Percentiles rank a stretch among this genome's conserved stretches.
Conservation (phyloP, 2,329 filamentous ascomycete species). For the Fusarium longipes region DNA sequence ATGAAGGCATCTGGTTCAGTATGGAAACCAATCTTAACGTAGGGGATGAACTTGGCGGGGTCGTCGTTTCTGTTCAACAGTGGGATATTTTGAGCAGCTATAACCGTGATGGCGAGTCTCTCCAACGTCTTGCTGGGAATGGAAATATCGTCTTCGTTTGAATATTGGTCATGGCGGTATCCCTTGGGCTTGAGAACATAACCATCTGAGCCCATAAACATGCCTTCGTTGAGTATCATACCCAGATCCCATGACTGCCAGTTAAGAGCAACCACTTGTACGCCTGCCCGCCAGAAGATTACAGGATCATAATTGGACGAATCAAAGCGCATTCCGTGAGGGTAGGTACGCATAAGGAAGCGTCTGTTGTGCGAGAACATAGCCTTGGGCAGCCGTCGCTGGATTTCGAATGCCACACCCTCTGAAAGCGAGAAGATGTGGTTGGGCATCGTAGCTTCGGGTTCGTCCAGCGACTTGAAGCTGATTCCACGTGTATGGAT, state of each 20-base stretch:
- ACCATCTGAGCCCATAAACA: conserved; percentile 88
- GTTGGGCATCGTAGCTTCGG: conserved; percentile 62
- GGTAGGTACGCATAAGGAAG: conserved; percentile 91
- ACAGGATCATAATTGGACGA: conserved; percentile 95
- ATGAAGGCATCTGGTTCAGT: conserved; percentile 7
- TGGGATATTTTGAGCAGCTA: conserved; percentile 16
- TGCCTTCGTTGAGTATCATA: conserved; percentile 96
- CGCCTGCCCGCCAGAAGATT: conserved; percentile 89
- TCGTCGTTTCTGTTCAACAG: not conserved
- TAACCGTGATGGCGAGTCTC: not conserved
- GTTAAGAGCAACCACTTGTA: conserved; percentile 96
- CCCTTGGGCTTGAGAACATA: conserved; percentile 86
- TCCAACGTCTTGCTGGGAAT: conserved; percentile 2
- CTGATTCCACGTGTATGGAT: conserved; percentile 14
- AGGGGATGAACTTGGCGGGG: conserved; percentile 15
- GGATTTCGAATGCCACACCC: conserved; percentile 71
- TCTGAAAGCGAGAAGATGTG: conserved; percentile 92
- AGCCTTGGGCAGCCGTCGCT: conserved; percentile 71
- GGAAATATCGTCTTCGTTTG: not conserved
- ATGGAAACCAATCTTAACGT: conserved; percentile 9
- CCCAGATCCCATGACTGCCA: conserved; percentile 95
- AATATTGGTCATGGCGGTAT: conserved; percentile 54
- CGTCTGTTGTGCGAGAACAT: conserved; percentile 86
- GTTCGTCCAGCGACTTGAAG: conserved; percentile 6
- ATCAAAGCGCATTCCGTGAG: conserved; percentile 77